phyloP scores from a whole-genome alignment of 2,329 filamentous ascomycete genomes.

The Nemania sp. region DNA sequence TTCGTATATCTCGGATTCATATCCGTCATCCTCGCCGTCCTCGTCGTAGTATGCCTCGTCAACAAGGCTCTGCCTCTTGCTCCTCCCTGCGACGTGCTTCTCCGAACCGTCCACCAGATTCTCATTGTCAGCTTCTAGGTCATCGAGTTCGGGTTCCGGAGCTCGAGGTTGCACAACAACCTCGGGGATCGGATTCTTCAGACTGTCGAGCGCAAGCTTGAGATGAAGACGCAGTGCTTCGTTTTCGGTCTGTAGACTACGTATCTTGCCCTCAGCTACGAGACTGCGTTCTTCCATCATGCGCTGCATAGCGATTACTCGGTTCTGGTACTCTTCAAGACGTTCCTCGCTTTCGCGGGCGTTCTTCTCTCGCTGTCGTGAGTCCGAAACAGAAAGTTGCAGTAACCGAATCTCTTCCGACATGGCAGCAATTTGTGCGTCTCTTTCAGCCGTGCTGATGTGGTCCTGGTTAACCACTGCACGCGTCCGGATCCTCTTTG shows the following conservation, averaged over 20 bases:
- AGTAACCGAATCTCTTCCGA: slow-evolving; percentile 90
- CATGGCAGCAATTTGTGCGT: slow-evolving; percentile 95
- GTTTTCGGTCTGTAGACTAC: slow-evolving; percentile 88
- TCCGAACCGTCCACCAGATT: slow-evolving; percentile 49
- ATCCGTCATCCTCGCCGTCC: slow-evolving; percentile 61
- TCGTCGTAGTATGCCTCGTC: slow-evolving; percentile 72
- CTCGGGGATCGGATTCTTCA: slow-evolving; percentile 89
- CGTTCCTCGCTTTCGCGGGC: slow-evolving; percentile 80
- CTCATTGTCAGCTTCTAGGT: slow-evolving; percentile 51
- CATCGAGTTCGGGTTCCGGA: slow-evolving; percentile 46
- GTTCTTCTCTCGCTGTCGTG: slow-evolving; percentile 77
- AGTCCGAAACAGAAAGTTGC: slow-evolving; percentile 79
- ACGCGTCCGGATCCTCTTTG: slow-evolving; percentile 94
- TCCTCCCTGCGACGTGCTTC: slow-evolving; percentile 53
- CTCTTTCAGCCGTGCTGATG: slow-evolving; percentile 89
- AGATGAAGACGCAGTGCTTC: slow-evolving; percentile 89
- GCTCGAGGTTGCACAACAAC: slow-evolving; percentile 55
- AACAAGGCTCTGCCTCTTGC: slow-evolving; percentile 51
- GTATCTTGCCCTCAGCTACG: slow-evolving; percentile 93
- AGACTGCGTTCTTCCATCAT: slow-evolving; percentile 95
- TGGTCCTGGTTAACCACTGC: slow-evolving; percentile 97
- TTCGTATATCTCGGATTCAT: slow-evolving; percentile 59
- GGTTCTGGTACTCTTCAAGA: slow-evolving; percentile 93
- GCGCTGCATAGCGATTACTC: slow-evolving; percentile 89
- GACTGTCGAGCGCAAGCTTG: slow-evolving; percentile 83